These are phyloP conservation scores for Pontederia crassipes DNA, from an alignment of 176 grass and related monocot species.

Conservation along the genomic window DNA sequence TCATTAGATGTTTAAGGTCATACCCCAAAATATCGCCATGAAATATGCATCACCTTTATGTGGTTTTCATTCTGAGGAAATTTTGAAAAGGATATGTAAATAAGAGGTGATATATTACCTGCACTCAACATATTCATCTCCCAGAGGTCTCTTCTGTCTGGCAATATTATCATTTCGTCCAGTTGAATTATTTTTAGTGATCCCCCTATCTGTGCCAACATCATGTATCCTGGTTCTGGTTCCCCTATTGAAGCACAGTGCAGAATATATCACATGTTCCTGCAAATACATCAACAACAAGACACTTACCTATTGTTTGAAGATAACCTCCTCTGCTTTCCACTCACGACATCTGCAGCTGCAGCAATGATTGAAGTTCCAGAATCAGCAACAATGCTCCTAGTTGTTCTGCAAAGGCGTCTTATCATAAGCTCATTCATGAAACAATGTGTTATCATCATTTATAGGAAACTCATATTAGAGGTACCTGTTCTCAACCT, in stretches of 20 bases:
- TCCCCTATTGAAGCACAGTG: slow-evolving; percentile 35
- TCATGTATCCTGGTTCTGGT: slow-evolving; percentile 46
- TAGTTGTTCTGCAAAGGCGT: slow-evolving; percentile 24
- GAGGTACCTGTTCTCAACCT: slow-evolving; percentile 58
- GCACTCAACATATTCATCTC: slow-evolving; percentile 48
- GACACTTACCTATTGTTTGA: slow-evolving; percentile 38
- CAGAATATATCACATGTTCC: not conserved
- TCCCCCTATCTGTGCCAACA: slow-evolving; percentile 26
- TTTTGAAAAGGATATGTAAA: too few species aligned
- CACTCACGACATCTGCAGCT: slow-evolving; percentile 30
- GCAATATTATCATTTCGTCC: slow-evolving; percentile 28
- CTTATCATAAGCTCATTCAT: not conserved
- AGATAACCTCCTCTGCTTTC: slow-evolving; percentile 41
- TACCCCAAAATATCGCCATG: too few species aligned
- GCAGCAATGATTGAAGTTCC: slow-evolving; percentile 48
- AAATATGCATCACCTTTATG: too few species aligned
- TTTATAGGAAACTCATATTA: slow-evolving; percentile 3
- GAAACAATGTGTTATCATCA: too few species aligned
- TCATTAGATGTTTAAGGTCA: too few species aligned
- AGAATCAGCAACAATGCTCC: slow-evolving; percentile 43
- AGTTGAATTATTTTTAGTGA: slow-evolving; percentile 13
- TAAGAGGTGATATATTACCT: slow-evolving; percentile 24
- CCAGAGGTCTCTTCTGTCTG: slow-evolving; percentile 38
- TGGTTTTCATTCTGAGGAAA: too few species aligned
- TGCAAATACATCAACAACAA: too few species aligned